A percentile compares a stretch with the other conserved stretches of the same genome.
Conservation (phyloP, 768 basidiomycete species). For the Jaapia argillacea region DNA sequence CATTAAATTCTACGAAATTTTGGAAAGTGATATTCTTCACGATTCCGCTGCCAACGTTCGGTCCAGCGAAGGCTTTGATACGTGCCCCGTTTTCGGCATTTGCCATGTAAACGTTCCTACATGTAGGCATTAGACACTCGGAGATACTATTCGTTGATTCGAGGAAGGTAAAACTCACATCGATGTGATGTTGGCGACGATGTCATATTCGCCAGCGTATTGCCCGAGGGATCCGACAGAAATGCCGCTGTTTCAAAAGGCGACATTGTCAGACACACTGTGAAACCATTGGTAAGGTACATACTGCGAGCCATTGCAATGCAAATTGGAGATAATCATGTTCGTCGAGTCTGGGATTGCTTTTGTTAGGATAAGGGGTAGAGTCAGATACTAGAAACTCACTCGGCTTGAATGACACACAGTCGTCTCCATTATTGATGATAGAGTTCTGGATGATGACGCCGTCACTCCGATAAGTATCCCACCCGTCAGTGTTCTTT, state of each 20-base stretch:
- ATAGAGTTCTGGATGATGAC: conserved; percentile 38
- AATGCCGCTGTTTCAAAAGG: conserved; percentile 31
- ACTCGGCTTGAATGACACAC: conserved; percentile 51
- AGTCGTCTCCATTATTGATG: conserved; percentile 48
- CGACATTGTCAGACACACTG: background rate
- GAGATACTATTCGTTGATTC: background rate
- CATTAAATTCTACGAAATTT: conserved; percentile 40
- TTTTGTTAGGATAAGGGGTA: background rate
- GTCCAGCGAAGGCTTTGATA: conserved; percentile 60
- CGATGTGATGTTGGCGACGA: conserved; percentile 50
- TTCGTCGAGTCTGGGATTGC: conserved; percentile 35
- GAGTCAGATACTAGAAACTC: conserved; percentile 8
- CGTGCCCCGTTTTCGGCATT: conserved; percentile 59
- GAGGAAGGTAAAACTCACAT: conserved; percentile 21
- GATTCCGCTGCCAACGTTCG: conserved; percentile 45
- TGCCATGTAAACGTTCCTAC: conserved; percentile 45
- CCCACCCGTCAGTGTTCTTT: conserved; percentile 54
- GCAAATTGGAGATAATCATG: conserved; percentile 42
- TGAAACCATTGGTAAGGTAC: conserved; percentile 7
- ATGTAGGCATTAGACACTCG: background rate
- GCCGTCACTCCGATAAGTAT: conserved; percentile 46
- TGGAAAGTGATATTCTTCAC: conserved; percentile 47
- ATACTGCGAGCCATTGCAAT: conserved; percentile 52
- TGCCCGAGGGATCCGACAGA: conserved; percentile 54
- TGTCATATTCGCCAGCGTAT: conserved; percentile 38